These are phyloP conservation scores for Verticillium longisporum DNA, from an alignment of 2,329 filamentous ascomycete species.

Conservation along the genomic window DNA sequence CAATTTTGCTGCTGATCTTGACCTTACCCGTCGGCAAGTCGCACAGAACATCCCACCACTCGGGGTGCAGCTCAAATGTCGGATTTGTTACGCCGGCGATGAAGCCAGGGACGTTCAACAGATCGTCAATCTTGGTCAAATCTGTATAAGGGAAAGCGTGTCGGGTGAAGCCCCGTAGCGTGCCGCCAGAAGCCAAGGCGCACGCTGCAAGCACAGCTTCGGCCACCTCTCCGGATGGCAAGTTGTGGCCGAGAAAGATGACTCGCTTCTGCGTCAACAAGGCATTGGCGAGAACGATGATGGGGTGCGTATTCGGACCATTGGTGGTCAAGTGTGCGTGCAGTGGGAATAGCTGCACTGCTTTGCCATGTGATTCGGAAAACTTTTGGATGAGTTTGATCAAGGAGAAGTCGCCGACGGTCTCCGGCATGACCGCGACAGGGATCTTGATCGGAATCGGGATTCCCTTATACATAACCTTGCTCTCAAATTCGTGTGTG, in stretches of 20 bases:
- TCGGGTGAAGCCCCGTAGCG: constrained; percentile 88
- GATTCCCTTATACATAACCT: constrained; percentile 91
- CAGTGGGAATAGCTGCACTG: constrained; percentile 74
- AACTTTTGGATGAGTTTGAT: constrained; percentile 97
- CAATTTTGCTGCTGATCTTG: constrained; percentile 88
- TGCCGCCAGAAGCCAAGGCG: constrained; percentile 82
- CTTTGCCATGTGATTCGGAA: constrained; percentile 71
- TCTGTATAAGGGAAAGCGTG: constrained; percentile 98
- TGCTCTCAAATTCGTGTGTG: constrained; percentile 96
- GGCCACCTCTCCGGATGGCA: constrained; percentile 90
- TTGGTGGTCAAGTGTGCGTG: constrained; percentile 93
- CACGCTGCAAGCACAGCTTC: constrained; percentile 98
- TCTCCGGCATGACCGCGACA: constrained; percentile 88
- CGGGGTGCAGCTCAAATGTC: constrained; percentile 86
- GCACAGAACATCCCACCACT: constrained; percentile 98
- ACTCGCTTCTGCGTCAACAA: constrained; percentile 93
- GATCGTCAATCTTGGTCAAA: constrained; percentile 92
- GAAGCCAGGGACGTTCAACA: constrained; percentile 92
- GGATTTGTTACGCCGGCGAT: constrained; percentile 98
- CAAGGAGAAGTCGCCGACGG: constrained; percentile 93
- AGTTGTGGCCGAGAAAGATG: constrained; percentile 91
- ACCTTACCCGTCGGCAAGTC: constrained; percentile 88
- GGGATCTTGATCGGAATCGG: constrained; percentile 96
- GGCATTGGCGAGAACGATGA: constrained; percentile 90
- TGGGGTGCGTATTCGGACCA: constrained; percentile 82